Conservation (phyloP, 2,329 filamentous ascomycete species). For the Harringtonia lauricola region DNA sequence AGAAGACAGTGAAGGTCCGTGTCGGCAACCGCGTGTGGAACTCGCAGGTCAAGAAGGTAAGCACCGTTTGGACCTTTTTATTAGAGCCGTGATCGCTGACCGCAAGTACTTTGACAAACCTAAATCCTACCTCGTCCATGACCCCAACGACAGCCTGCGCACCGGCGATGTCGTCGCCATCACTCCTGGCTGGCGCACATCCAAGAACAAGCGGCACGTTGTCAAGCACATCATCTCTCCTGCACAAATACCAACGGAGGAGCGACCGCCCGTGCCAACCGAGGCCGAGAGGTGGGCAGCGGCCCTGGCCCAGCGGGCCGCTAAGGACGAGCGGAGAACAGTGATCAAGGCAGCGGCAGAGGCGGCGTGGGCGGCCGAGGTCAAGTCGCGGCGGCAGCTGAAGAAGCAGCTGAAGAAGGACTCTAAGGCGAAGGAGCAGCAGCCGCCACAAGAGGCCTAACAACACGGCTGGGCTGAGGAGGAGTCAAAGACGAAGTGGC, state of each 20-base stretch:
- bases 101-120: conserved; percentile 52
- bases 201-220: conserved; percentile 59
- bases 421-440: neutral
- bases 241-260: conserved; percentile 47
- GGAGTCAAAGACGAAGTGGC: too few relatives aligned
- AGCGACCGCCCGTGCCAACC: conserved; percentile 54
- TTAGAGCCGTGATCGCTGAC: neutral
- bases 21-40: conserved; percentile 65
- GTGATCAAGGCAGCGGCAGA: conserved; percentile 16
- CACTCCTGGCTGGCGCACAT: conserved; percentile 51
- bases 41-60: conserved; percentile 61
- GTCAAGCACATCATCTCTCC: conserved; percentile 67
- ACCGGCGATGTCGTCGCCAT: conserved; percentile 69
- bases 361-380: conserved; percentile 1
- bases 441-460: neutral
- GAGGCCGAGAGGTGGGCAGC: conserved; percentile 47
- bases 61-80: conserved; percentile 9
- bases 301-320: conserved; percentile 40
- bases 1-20: conserved; percentile 68
- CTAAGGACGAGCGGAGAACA: conserved; percentile 45
- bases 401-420: conserved; percentile 5
- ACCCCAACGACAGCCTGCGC: conserved; percentile 62
- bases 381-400: conserved; percentile 4
- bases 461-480: too few relatives aligned
- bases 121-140: conserved; percentile 61